phyloP scores from a whole-genome alignment of 352 stramenopile genomes.

The Globisporangium radiosum region DNA sequence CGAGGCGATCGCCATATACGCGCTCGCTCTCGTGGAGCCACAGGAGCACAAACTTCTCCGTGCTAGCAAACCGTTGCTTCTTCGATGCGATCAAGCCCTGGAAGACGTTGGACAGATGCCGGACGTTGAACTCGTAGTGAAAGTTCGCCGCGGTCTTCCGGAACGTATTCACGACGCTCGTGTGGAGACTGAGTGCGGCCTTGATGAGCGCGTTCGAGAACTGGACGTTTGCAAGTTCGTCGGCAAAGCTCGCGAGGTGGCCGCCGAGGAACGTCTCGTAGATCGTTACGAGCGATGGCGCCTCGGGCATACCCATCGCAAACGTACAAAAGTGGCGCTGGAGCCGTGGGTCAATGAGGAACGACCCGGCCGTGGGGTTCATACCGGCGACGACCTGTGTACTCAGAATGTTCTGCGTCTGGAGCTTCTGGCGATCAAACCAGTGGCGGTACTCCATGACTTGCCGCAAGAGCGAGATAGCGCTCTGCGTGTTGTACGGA shows the following conservation, averaged over 20 bases:
- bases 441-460: constrained; percentile 95
- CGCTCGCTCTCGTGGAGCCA: constrained; percentile 96
- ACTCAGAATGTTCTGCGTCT: constrained; percentile 92
- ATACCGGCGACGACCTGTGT: constrained; percentile 94
- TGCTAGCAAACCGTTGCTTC: constrained; percentile 86
- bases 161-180: constrained; percentile 87
- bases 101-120: constrained; percentile 94
- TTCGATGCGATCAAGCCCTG: constrained; percentile 93
- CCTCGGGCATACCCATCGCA: constrained; percentile 92
- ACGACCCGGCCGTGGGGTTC: constrained; percentile 94
- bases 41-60: constrained; percentile 93
- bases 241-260: constrained; percentile 88
- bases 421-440: constrained; percentile 91
- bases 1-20: constrained; percentile 93
- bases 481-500: constrained; percentile 94
- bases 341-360: constrained; percentile 91
- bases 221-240: constrained; percentile 82
- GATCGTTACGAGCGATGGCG: constrained; percentile 92
- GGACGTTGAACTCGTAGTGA: constrained; percentile 98
- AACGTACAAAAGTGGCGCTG: constrained; percentile 96
- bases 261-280: constrained; percentile 95
- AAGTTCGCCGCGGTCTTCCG: constrained; percentile 96
- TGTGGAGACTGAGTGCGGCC: constrained; percentile 90
- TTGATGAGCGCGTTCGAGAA: constrained; percentile 92
- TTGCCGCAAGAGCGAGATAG: constrained; percentile 92